Base-by-base conservation (phyloP, 2,329 filamentous ascomycete species). In the Cladosporium sp. region DNA sequence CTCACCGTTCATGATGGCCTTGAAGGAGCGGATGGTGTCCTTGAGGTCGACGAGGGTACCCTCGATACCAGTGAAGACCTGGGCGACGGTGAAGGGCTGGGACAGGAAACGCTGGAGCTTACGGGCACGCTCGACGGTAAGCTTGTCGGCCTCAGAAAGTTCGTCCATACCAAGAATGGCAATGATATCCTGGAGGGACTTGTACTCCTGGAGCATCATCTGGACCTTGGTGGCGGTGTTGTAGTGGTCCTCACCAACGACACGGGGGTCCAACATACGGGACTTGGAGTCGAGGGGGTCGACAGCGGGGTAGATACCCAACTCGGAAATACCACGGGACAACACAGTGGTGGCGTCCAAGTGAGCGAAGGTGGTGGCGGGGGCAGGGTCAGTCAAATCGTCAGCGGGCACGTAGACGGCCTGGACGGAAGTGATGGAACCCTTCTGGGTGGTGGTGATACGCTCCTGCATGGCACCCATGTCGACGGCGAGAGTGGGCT, bases 131-230 rank as follows among this genome's bases (percentile, higher is more conserved):
- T 99, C 94, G 85, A 99, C 94, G 72, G 94, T 97, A 74, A 99
- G 88, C 89, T 99, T 97, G 81, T 99, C 94, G 73, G 90, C 89
- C 85, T 97, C 94, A 67, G 94, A 97, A 82, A 99, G 83, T 80
- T 99, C 94, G 81, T 99, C 94, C 94, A 99, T 97, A 88, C 93
- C 93, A 78, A 97, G 82, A 92, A 99, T 99, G 81, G 94, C 94
- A 85, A 74, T 74, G 88, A 99, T 99, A 84, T 99, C 94, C 84
- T 99, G 94, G 70, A 99, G 91, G 67, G 93, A 97, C 90, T 97
- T 97, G 90, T 99, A 99, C 86, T 97, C 94, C 84, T 99, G 94
- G 77, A 99, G 88, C 82, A 97, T 97, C 84, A 96, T 92, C 85
- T 99, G 94, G 75, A 99, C 94, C 72, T 88, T 88, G 78, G 89